Conservation (phyloP, 1,284 basidiomycete species). For the Ceratobasidium sp. region DNA sequence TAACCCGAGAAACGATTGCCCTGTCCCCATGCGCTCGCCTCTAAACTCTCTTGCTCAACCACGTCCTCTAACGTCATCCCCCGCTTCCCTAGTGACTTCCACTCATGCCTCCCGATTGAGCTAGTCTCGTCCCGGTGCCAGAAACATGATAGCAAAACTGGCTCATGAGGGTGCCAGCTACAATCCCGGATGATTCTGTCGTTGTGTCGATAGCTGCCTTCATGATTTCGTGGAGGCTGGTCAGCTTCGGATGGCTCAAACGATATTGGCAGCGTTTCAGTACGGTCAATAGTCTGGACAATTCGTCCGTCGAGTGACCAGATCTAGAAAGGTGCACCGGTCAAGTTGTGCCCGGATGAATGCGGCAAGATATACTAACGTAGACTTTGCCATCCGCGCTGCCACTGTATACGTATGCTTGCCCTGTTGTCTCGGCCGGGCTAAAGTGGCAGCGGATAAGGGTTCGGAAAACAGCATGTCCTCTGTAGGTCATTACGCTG, state of each 20-base stretch:
- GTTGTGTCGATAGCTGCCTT: conserved; percentile 61
- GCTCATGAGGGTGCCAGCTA: conserved; percentile 89
- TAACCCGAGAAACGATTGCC: neutral
- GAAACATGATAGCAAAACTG: conserved; percentile 89
- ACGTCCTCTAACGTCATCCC: conserved; percentile 76
- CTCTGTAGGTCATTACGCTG: conserved; percentile 95
- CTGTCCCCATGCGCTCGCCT: neutral
- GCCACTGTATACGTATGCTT: conserved; percentile 95
- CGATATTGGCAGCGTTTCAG: conserved; percentile 78
- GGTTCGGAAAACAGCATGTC: conserved; percentile 92
- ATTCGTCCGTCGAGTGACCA: conserved; percentile 94
- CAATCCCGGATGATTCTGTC: conserved; percentile 82
- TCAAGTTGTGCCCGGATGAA: conserved; percentile 46
- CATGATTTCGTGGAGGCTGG: conserved; percentile 49
- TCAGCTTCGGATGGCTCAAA: conserved; percentile 75
- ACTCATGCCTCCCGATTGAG: conserved; percentile 89
- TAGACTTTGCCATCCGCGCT: conserved; percentile 86
- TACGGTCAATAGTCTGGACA: conserved; percentile 87
- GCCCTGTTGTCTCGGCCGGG: conserved; percentile 90
- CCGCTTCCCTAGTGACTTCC: conserved; percentile 88
- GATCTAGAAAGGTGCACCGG: conserved; percentile 68
- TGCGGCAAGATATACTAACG: conserved; percentile 62
- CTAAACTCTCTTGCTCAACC: conserved; percentile 67
- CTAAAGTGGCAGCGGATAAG: conserved; percentile 97
- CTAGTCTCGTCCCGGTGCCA: conserved; percentile 77